Conservation (phyloP, 2,329 filamentous ascomycete species). For the Venturia oleaginea region DNA sequence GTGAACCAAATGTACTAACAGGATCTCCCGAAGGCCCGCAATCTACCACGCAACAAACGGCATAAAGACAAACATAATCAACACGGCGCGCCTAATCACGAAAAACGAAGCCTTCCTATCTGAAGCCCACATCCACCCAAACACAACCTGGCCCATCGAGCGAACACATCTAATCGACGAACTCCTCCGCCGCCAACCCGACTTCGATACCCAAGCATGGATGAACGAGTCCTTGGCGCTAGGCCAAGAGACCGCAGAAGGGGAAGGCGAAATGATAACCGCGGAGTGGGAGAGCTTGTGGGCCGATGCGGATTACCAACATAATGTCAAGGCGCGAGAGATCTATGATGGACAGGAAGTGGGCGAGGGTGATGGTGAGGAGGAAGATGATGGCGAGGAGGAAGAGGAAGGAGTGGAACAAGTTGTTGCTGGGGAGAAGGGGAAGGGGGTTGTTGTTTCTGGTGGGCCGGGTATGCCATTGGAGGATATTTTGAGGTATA, state of each 20-base stretch:
- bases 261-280: background rate
- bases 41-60: slow-evolving; percentile 7
- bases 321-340: slow-evolving; percentile 5
- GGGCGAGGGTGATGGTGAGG: slow-evolving; percentile 9
- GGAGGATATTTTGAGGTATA: slow-evolving; percentile 9
- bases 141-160: slow-evolving; percentile 5
- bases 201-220: slow-evolving; percentile 5
- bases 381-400: slow-evolving; percentile 2
- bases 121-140: slow-evolving; percentile 8
- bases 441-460: background rate
- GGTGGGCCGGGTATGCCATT: slow-evolving; percentile 2
- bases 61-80: background rate
- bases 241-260: background rate
- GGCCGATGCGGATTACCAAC: slow-evolving; percentile 6
- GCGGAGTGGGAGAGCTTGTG: slow-evolving; percentile 10
- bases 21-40: background rate
- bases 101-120: background rate
- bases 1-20: background rate
- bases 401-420: background rate
- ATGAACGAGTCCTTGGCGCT: background rate
- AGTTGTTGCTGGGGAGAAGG: background rate
- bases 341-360: background rate
- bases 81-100: background rate
- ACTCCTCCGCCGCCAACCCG: slow-evolving; percentile 8
- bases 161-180: background rate